Base-by-base conservation (phyloP, 495 filamentous ascomycete genomes). In the Baudoinia panamericana region DNA sequence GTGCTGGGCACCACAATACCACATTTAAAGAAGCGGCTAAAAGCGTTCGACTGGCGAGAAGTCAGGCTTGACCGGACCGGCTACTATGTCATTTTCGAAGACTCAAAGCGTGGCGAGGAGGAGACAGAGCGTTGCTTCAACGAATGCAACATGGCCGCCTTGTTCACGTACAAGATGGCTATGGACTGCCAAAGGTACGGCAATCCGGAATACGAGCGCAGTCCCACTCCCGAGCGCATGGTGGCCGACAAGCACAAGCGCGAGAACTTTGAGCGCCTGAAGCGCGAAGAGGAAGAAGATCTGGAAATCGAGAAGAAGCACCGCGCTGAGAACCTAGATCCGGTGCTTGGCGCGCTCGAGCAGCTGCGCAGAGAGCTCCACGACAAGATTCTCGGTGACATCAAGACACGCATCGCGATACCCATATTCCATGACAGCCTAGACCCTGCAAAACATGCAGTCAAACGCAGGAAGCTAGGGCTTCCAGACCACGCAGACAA, bases 121-220 rank as follows among this genome's bases (percentile, higher is more conserved):
- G 84, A 94, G 56, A 78, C 82, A 9, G 73, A 78, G 24, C 70
- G 76, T 30, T 95, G 87, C 57, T 83, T 70, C 50, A 65, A 71
- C 36, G 64, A 73, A 25, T 80, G 77, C 40, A 72, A 93, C 56
- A 76, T 77, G 56, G 73, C 75, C 19, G 68, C 74, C 1, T 70
- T 99, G 31, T 96, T 99, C 65, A 94, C 75, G 4, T 96, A 95
- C 54, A 74, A 70, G 37, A 84, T 99, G 84, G 74, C 75, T 29
- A 93, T 99, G 87, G 78, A 86, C 55, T 76, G 76, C 46, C 76
- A 85, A 36, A 63, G 67, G 24, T 75, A 75, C 46, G 80, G 76
- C 7, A 81, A 82, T 48, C 76, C 73, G 28, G 60, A 72, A 51
- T 72, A 82, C 53, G 65, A 78, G 59, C 62, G 73, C 55, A 72